Evolutionary conservation across 345 rosid genomes (phyloP).

Genomic region (Aquilaria malaccensis): DNA sequence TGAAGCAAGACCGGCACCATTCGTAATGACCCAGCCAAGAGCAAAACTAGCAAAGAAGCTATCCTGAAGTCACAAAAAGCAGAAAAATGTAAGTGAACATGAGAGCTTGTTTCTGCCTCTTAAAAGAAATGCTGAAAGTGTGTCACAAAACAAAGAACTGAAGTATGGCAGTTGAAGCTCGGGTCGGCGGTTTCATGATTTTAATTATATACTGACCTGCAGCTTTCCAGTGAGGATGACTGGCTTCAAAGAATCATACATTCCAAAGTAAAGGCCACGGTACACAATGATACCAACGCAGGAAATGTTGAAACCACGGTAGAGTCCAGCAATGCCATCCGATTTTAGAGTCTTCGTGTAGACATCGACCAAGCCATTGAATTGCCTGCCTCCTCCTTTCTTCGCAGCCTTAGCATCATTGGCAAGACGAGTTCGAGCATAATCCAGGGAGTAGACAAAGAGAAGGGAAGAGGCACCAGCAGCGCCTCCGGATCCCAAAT

Average conservation of each 20-base stretch:
- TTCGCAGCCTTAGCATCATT: slow-evolving; percentile 2
- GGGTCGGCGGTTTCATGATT: too few species aligned
- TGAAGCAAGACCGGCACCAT: slow-evolving; percentile 39
- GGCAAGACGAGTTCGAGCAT: slow-evolving; percentile 30
- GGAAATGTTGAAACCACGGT: slow-evolving; percentile 37
- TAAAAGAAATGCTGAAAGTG: too few species aligned
- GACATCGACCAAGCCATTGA: slow-evolving; percentile 27
- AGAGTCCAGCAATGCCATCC: slow-evolving; percentile 33
- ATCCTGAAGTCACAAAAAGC: slow-evolving; percentile 21
- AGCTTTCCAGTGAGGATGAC: slow-evolving; percentile 27
- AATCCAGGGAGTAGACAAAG: slow-evolving; percentile 29
- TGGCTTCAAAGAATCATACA: slow-evolving; percentile 45
- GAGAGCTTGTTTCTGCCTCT: too few species aligned
- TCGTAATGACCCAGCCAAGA: slow-evolving; percentile 40
- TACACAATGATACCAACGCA: slow-evolving; percentile 16
- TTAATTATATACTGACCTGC: slow-evolving; percentile 19
- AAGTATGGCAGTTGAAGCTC: too few species aligned
- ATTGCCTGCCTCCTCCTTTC: slow-evolving; percentile 27
- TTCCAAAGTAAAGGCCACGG: slow-evolving; percentile 32
- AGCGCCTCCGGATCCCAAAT: slow-evolving; percentile 29
- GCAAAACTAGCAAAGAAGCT: slow-evolving; percentile 42
- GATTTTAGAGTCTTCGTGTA: slow-evolving; percentile 25
- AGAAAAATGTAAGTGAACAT: background rate
- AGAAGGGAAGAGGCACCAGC: slow-evolving; percentile 30
- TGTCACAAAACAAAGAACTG: too few species aligned